Conservation (phyloP, 1,284 basidiomycete genomes). For the Wallemia mellicola region DNA sequence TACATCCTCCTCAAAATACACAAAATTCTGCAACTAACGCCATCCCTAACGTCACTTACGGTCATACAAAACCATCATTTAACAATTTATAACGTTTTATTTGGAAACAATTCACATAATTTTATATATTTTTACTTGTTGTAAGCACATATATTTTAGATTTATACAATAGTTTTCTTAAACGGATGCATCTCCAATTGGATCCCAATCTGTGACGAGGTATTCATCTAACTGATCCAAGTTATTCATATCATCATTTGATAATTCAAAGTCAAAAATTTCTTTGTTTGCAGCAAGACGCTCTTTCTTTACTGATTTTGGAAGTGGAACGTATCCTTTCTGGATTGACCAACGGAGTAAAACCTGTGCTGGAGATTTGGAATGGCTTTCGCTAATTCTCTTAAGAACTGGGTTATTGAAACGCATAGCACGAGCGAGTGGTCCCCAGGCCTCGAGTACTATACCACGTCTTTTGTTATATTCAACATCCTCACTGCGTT, state of each 20-base stretch:
- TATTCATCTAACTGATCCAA: slow-evolving; percentile 8
- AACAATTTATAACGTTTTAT: neutral
- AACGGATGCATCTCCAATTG: neutral
- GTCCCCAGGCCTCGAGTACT: slow-evolving; percentile 20
- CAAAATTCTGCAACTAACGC: no score
- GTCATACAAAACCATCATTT: no score
- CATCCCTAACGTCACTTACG: no score
- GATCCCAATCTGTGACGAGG: neutral
- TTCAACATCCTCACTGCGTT: slow-evolving; percentile 17
- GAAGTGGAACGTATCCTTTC: slow-evolving; percentile 19
- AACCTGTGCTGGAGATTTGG: slow-evolving; percentile 18
- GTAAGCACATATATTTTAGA: no score
- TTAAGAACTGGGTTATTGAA: slow-evolving; percentile 17
- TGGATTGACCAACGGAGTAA: slow-evolving; percentile 24
- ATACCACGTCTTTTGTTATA: slow-evolving; percentile 19
- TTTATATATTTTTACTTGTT: no score
- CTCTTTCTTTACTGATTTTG: slow-evolving; percentile 20
- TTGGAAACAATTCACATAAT: neutral
- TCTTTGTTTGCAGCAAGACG: slow-evolving; percentile 20
- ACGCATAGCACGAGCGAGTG: slow-evolving; percentile 17
- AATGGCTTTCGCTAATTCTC: slow-evolving; percentile 14
- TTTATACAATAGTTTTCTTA: neutral
- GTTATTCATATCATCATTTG: slow-evolving; percentile 18
- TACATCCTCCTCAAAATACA: neutral
- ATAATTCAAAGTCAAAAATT: slow-evolving; percentile 20